Percentiles rank a stretch among this genome's conserved stretches.
Evolutionary conservation across 768 basidiomycete genomes (phyloP).

Genomic region (Daedaleopsis nitida): DNA sequence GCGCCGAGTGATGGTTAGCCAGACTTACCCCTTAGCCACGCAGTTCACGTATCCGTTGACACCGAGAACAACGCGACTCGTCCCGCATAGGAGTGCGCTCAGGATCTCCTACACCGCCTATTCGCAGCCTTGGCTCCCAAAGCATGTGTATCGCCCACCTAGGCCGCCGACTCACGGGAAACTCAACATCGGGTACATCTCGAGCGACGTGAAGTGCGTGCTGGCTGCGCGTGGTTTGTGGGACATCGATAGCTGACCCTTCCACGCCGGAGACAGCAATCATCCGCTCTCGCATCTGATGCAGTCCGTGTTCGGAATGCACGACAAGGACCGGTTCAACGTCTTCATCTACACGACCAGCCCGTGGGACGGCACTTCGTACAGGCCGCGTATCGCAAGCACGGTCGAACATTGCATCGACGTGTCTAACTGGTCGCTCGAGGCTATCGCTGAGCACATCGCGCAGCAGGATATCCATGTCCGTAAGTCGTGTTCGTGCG

Average conservation of each 20-base stretch:
- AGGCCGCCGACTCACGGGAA: conserved; percentile 41
- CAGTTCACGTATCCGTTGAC: conserved; percentile 51
- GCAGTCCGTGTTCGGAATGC: conserved; percentile 50
- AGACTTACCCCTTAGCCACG: background rate
- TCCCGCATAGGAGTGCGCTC: conserved; percentile 50
- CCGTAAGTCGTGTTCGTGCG: conserved; percentile 32
- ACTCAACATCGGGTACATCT: conserved; percentile 52
- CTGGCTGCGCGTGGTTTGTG: background rate
- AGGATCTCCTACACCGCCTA: conserved; percentile 46
- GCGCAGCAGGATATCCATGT: conserved; percentile 47
- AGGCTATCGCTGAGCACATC: conserved; percentile 42
- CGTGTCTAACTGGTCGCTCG: conserved; percentile 40
- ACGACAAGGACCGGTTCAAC: conserved; percentile 41
- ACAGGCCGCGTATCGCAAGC: conserved; percentile 45
- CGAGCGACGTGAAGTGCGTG: conserved; percentile 47
- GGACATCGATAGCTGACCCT: background rate
- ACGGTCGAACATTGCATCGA: conserved; percentile 43
- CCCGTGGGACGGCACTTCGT: conserved; percentile 46
- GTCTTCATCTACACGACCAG: conserved; percentile 52
- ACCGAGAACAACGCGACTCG: conserved; percentile 43
- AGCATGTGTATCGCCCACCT: conserved; percentile 41
- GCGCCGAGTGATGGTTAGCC: background rate
- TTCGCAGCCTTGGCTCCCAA: conserved; percentile 43
- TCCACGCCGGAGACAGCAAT: conserved; percentile 33
- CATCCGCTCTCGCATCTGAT: conserved; percentile 56